Percentiles rank a stretch among this genome's conserved stretches.
Evolutionary conservation across 495 filamentous ascomycete genomes (phyloP).

Genomic region (Penicillium chermesinum): DNA sequence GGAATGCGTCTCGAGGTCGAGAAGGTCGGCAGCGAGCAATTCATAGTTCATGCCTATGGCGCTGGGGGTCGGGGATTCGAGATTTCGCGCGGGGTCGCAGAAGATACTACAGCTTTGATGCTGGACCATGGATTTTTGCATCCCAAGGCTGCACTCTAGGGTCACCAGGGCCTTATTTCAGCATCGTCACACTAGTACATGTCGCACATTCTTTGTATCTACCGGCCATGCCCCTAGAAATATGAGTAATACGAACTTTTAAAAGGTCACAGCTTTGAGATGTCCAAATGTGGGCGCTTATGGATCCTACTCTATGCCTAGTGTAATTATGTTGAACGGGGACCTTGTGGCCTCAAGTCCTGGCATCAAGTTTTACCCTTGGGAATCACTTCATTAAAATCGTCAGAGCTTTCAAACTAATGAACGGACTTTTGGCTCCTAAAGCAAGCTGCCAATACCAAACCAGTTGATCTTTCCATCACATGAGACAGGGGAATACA

Average conservation of each 20-base stretch:
- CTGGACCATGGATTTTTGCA: conserved; percentile 22
- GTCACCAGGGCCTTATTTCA: background rate
- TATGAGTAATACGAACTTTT: too few species aligned
- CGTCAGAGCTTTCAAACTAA: conserved; percentile 13
- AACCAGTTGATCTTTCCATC: conserved; percentile 26
- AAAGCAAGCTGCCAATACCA: conserved; percentile 33
- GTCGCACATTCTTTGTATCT: background rate
- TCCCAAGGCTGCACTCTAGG: conserved; percentile 27
- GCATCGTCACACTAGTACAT: too few species aligned
- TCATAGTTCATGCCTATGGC: conserved; percentile 59
- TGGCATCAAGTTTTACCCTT: background rate
- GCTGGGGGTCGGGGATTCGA: conserved; percentile 56
- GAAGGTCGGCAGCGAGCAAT: conserved; percentile 17
- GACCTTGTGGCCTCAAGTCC: conserved; percentile 1
- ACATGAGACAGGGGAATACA: conserved; percentile 20
- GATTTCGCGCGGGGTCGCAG: conserved; percentile 39
- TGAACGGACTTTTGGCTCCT: conserved; percentile 31
- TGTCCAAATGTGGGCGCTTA: background rate
- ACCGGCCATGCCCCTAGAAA: too few species aligned
- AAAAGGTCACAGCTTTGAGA: too few species aligned
- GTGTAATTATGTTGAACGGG: too few species aligned
- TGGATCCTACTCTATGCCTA: background rate
- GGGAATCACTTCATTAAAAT: conserved; percentile 10
- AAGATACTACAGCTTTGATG: conserved; percentile 33
- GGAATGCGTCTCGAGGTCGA: conserved; percentile 41